Conservation (phyloP, 371 early-diverging fungal species). For the Mortierella polycephala region DNA sequence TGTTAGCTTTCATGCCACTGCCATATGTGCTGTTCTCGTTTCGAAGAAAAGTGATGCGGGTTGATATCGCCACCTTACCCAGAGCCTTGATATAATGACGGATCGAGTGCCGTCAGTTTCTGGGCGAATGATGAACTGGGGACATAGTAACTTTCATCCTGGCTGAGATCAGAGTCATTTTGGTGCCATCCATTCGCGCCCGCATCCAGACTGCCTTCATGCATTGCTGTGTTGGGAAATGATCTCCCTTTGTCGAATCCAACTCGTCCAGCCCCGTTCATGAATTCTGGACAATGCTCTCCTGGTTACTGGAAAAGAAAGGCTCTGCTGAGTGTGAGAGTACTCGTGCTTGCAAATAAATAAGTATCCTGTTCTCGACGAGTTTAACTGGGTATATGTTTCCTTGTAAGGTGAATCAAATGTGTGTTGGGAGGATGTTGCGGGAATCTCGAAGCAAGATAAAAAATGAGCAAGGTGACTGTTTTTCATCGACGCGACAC, state of each 20-base stretch:
- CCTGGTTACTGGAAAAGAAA: no score
- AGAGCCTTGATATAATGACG: constrained; percentile 38
- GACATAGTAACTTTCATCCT: constrained; percentile 45
- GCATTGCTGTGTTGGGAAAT: neutral
- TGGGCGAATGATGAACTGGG: constrained; percentile 35
- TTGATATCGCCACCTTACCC: constrained; percentile 20
- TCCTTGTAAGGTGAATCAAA: no score
- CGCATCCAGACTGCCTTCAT: constrained; percentile 1
- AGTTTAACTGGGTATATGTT: no score
- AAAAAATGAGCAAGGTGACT: no score
- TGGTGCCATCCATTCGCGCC: constrained; percentile 9
- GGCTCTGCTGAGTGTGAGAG: no score
- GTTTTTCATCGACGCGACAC: neutral
- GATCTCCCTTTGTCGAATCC: neutral
- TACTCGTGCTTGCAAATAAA: neutral
- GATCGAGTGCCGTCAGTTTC: constrained; percentile 28
- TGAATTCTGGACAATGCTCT: neutral
- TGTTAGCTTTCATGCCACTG: neutral
- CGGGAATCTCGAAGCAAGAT: no score
- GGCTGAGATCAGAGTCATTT: constrained; percentile 31
- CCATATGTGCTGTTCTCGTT: no score
- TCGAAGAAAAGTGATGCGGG: no score
- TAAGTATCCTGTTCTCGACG: no score
- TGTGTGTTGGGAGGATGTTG: no score
- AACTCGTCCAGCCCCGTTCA: constrained; percentile 5